These are phyloP conservation scores for Ophiosphaerella korrae DNA, from an alignment of 2,329 filamentous ascomycete species.

Conservation along the genomic window DNA sequence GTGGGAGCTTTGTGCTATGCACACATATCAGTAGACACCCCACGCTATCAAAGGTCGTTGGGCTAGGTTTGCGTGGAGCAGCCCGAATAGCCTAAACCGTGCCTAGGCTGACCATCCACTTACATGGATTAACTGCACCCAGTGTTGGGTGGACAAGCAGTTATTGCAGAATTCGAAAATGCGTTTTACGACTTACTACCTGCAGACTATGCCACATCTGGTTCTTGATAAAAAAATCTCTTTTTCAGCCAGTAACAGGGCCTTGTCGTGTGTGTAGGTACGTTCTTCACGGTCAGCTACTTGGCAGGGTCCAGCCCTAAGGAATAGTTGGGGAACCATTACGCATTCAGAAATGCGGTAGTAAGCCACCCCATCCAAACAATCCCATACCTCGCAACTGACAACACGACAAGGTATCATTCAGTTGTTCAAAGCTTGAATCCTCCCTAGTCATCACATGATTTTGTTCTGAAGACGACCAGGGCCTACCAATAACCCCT, in stretches of 20 bases:
- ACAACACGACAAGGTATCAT: no score
- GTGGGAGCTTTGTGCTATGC: no score
- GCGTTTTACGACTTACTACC: background rate
- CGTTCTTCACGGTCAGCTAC: conserved; percentile 2
- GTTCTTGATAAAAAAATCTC: conserved; percentile 2
- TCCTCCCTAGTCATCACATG: no score
- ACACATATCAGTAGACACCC: background rate
- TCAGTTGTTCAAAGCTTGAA: no score
- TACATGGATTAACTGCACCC: conserved; percentile 1
- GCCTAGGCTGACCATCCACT: background rate
- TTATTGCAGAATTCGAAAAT: background rate
- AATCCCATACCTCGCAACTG: no score
- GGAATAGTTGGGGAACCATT: background rate
- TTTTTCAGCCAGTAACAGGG: background rate
- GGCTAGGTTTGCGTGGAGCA: background rate
- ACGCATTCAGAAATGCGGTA: no score
- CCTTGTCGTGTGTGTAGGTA: background rate
- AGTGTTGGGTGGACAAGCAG: background rate
- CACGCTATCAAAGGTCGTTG: background rate
- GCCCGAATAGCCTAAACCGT: conserved; percentile 1
- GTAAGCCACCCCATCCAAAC: no score
- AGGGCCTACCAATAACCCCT: no score
- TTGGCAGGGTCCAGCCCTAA: conserved; percentile 4
- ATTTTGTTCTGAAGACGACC: no score
- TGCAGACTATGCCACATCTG: conserved; percentile 2